Evolutionary conservation across 2,329 filamentous ascomycete species (phyloP), one percentile per base, ranked within the genome.

Genomic region (Lecanicillium sp.): DNA sequence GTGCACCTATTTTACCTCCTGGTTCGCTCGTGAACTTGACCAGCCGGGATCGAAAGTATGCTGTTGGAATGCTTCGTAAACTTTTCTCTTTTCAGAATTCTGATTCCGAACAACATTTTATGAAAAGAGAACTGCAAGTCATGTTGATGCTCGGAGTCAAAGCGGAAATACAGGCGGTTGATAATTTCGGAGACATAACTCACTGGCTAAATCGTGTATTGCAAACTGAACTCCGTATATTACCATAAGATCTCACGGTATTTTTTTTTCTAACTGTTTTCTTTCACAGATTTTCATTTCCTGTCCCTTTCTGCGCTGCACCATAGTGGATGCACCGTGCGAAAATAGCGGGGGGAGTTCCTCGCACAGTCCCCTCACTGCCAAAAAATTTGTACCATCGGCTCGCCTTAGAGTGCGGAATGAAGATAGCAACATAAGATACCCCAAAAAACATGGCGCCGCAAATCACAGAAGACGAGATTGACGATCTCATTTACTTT

Each of bases 401-500:
- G 19, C 21, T n/a, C 27, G 9, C 21, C 33, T 12, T 39, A 29
- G 12, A n/a, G 5, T 5, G 33, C 14, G 10, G 30, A 15, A 47
- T 40, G 37, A 26, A 15, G 20, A 40, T 20, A 40, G 33, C 44
- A 27, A 26, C 44, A 40, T 20, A 33, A 37, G 20, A 41, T 35
- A 47, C 21, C 21, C 17, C 15, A 6, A 53, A 44, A 54, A 55
- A 52, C 48, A 77, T 77, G 67, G 69, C 73, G 23, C 73, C 73
- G 19, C 70, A 72, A 51, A 71, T 91, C 41, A 78, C 79, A 42
- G 83, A 86, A 62, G 90, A 95, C 45, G 81, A 90, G 65, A 84
- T 94, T 59, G 90, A 96, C 64, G 91, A 97, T 67, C 78, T 97
- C 55, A 79, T 97, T 56, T 96, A 95, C 71, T 82, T 88, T 56